Conservation (phyloP, 805 yeast genomes). For the Lachancea nothofagi region DNA sequence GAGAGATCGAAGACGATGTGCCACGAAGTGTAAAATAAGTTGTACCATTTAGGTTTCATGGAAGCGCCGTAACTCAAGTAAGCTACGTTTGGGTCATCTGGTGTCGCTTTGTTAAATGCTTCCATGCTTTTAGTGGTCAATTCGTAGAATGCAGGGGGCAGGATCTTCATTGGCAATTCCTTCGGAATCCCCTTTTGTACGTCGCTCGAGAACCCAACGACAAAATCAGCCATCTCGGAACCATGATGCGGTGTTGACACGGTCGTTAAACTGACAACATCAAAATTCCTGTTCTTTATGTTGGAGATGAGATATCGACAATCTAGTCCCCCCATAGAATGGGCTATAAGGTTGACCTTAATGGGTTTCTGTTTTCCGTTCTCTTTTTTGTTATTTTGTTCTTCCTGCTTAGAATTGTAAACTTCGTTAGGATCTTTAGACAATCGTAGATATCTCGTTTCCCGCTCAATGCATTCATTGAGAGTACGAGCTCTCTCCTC, state of each 20-base stretch:
- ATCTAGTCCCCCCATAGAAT: slow-evolving; percentile 93
- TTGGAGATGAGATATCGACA: slow-evolving; percentile 67
- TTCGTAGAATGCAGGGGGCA: slow-evolving; percentile 51
- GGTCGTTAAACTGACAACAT: slow-evolving; percentile 74
- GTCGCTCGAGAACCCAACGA: slow-evolving; percentile 35
- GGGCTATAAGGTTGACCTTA: slow-evolving; percentile 73
- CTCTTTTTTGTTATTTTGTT: background rate
- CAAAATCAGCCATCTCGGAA: slow-evolving; percentile 72
- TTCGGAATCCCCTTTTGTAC: slow-evolving; percentile 25
- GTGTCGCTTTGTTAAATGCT: slow-evolving; percentile 47
- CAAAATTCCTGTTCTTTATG: slow-evolving; percentile 42
- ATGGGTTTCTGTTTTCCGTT: slow-evolving; percentile 29
- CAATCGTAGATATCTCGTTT: slow-evolving; percentile 19
- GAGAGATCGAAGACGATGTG: slow-evolving; percentile 44
- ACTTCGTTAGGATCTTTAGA: slow-evolving; percentile 21
- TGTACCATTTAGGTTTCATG: slow-evolving; percentile 57
- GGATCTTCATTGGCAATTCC: slow-evolving; percentile 10
- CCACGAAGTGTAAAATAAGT: slow-evolving; percentile 62
- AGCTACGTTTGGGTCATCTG: slow-evolving; percentile 54
- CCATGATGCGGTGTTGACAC: slow-evolving; percentile 88
- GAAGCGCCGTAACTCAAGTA: slow-evolving; percentile 84
- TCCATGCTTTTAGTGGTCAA: slow-evolving; percentile 52
- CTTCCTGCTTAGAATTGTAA: slow-evolving; percentile 17
- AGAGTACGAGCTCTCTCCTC: slow-evolving; percentile 58
- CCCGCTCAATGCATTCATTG: slow-evolving; percentile 42